These are phyloP conservation scores for Paraglomus brasilianum DNA, from an alignment of 192 early-diverging fungal species.

Conservation along the genomic window DNA sequence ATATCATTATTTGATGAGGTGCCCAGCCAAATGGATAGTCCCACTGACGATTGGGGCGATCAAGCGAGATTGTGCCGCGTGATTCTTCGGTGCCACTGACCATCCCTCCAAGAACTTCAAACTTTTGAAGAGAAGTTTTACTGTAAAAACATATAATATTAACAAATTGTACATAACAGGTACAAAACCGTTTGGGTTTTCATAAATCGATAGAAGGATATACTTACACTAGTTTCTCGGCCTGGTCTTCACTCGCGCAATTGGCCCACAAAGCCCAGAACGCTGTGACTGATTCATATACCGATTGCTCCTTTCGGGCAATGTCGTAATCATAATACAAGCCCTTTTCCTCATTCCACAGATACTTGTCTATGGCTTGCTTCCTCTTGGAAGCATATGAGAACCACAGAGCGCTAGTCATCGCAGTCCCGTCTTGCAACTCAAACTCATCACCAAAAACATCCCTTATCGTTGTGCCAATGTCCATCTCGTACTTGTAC, in stretches of 20 bases:
- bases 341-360: slow-evolving; percentile 78
- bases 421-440: slow-evolving; percentile 40
- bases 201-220: neutral
- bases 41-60: slow-evolving; percentile 94
- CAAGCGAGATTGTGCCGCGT: slow-evolving; percentile 74
- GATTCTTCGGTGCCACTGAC: slow-evolving; percentile 92
- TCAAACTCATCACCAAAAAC: slow-evolving; percentile 59
- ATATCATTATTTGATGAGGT: slow-evolving; percentile 98
- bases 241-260: slow-evolving; percentile 73
- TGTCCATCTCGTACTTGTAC: slow-evolving; percentile 95
- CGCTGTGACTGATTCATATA: slow-evolving; percentile 88
- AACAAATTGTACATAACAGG: slow-evolving; percentile 4
- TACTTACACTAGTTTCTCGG: slow-evolving; percentile 66
- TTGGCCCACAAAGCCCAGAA: slow-evolving; percentile 94
- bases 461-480: slow-evolving; percentile 68
- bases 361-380: slow-evolving; percentile 70
- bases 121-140: slow-evolving; percentile 62
- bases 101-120: slow-evolving; percentile 89
- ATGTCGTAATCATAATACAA: slow-evolving; percentile 95
- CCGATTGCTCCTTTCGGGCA: slow-evolving; percentile 54
- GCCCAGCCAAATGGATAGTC: slow-evolving; percentile 95
- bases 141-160: slow-evolving; percentile 14
- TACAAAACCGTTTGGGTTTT: neutral
- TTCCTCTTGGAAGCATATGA: slow-evolving; percentile 60
- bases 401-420: slow-evolving; percentile 59